Conservation (phyloP, 305 asterid genomes). For the Rubia tinctorum region DNA sequence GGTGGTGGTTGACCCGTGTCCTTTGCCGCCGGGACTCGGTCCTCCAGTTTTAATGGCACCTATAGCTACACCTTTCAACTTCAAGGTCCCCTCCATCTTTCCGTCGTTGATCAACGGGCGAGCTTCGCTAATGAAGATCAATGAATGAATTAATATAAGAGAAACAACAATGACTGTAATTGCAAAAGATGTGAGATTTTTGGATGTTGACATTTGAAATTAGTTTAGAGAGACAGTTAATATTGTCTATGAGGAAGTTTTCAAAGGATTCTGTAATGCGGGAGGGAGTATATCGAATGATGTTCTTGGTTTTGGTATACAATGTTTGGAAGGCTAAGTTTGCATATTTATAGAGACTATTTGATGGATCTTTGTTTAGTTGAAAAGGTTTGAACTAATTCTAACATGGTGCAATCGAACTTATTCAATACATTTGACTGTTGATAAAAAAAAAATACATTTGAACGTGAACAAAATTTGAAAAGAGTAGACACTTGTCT, state of each 20-base stretch:
- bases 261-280: neutral
- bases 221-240: neutral
- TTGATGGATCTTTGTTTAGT: neutral
- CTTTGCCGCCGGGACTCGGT: constrained; percentile 32
- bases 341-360: neutral
- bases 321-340: neutral
- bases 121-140: constrained; percentile 25
- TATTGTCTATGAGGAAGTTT: neutral
- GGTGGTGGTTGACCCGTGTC: constrained; percentile 4
- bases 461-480: too few relatives aligned
- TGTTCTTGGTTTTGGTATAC: neutral
- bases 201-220: constrained; percentile 22
- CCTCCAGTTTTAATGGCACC: constrained; percentile 46
- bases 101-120: constrained; percentile 26
- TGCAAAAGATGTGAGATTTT: constrained; percentile 7
- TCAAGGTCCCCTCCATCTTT: neutral
- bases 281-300: neutral
- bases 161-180: neutral
- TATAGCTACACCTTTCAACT: constrained; percentile 21
- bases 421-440: too few relatives aligned
- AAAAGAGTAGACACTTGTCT: too few relatives aligned
- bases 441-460: too few relatives aligned
- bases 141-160: constrained; percentile 16
- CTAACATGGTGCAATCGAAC: too few relatives aligned
- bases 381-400: too few relatives aligned